Conservation (phyloP, 805 yeast genomes). For the Suhomyces sp. region DNA sequence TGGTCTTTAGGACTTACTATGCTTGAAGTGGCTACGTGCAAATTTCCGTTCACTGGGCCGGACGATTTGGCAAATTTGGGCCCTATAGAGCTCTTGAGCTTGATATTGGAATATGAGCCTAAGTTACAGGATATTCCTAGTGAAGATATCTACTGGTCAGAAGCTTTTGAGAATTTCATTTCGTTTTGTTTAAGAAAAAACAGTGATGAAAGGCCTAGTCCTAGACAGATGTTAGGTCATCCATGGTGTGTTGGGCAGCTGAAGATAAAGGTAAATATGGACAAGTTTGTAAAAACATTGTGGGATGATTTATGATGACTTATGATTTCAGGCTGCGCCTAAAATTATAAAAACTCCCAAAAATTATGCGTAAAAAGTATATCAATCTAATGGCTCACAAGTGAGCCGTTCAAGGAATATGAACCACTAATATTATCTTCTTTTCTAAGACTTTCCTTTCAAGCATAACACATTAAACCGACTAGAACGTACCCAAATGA, state of each 20-base stretch:
- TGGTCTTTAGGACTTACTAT: constrained; percentile 95
- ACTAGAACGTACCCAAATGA: too few relatives aligned
- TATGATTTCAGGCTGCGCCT: not conserved
- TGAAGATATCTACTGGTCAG: constrained; percentile 76
- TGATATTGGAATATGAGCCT: constrained; percentile 82
- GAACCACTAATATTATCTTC: too few relatives aligned
- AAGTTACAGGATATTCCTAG: constrained; percentile 72
- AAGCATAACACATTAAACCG: too few relatives aligned
- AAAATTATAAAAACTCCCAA: too few relatives aligned
- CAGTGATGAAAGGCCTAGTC: constrained; percentile 79
- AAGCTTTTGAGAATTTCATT: constrained; percentile 77
- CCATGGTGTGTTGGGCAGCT: constrained; percentile 89
- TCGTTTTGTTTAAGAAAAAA: constrained; percentile 79
- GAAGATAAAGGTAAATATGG: constrained; percentile 76
- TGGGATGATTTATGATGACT: constrained; percentile 44
- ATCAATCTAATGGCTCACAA: too few relatives aligned
- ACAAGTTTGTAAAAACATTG: constrained; percentile 69
- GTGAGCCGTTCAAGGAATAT: too few relatives aligned
- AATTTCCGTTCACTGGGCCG: constrained; percentile 61
- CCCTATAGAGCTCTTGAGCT: constrained; percentile 82
- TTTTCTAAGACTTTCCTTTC: too few relatives aligned
- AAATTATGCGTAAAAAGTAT: too few relatives aligned
- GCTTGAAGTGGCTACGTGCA: constrained; percentile 89
- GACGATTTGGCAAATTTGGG: constrained; percentile 36
- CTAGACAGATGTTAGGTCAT: constrained; percentile 88